Evolutionary conservation across 1,139 yeast genomes (phyloP).

Genomic region (Debaryomyces sp.): DNA sequence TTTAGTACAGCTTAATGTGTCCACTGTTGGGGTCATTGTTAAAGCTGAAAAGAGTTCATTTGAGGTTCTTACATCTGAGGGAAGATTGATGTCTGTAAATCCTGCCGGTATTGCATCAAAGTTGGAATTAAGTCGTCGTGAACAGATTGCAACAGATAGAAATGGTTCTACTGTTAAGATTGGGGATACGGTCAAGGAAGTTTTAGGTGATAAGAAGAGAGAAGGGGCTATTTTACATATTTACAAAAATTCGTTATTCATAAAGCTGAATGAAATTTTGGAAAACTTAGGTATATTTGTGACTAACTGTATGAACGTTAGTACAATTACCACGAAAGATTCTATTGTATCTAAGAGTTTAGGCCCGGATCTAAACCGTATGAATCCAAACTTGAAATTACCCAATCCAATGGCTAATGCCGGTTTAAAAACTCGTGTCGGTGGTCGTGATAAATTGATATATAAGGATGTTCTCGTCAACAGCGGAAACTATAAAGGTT

Average conservation of each 20-base stretch:
- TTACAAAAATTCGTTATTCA: slow-evolving; percentile 75
- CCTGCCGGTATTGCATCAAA: slow-evolving; percentile 83
- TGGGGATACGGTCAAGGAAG: slow-evolving; percentile 90
- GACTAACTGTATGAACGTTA: slow-evolving; percentile 71
- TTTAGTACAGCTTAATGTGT: slow-evolving; percentile 84
- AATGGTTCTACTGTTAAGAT: slow-evolving; percentile 82
- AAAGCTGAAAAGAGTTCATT: slow-evolving; percentile 87
- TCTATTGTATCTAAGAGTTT: slow-evolving; percentile 56
- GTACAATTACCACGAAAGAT: slow-evolving; percentile 83
- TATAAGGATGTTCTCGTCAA: slow-evolving; percentile 86
- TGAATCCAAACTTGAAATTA: slow-evolving; percentile 79
- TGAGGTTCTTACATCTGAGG: slow-evolving; percentile 82
- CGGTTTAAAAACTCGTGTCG: slow-evolving; percentile 55
- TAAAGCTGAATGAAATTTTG: slow-evolving; percentile 73
- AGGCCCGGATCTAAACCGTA: slow-evolving; percentile 71
- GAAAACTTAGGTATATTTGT: slow-evolving; percentile 95
- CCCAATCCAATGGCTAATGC: slow-evolving; percentile 49
- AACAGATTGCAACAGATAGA: slow-evolving; percentile 84
- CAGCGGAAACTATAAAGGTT: slow-evolving; percentile 91
- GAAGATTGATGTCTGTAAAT: slow-evolving; percentile 68
- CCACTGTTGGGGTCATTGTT: slow-evolving; percentile 85
- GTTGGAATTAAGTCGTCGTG: slow-evolving; percentile 61
- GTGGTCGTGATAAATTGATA: slow-evolving; percentile 79
- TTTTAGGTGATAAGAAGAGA: slow-evolving; percentile 61
- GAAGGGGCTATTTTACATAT: slow-evolving; percentile 89